phyloP scores from a whole-genome alignment of 176 grass and related monocot genomes.

The Phragmites australis region DNA sequence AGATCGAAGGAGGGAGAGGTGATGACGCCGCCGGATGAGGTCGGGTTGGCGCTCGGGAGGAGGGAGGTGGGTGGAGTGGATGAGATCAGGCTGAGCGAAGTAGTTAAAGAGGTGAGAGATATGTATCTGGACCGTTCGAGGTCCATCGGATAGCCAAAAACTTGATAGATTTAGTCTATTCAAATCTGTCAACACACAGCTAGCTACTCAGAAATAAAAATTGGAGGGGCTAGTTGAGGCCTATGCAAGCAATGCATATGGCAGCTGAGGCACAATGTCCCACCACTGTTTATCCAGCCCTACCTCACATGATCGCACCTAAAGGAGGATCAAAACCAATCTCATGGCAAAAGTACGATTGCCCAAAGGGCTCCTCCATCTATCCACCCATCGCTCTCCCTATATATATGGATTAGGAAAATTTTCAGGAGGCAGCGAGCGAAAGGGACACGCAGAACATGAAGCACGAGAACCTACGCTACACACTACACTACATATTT shows the following conservation, averaged over 20 bases:
- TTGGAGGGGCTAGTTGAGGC: background rate
- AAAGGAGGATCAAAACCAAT: conserved; percentile 52
- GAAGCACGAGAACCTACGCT: conserved; percentile 15
- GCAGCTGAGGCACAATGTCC: conserved; percentile 45
- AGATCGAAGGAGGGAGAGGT: too few species aligned
- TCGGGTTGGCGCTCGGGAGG: too few species aligned
- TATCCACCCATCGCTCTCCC: conserved; percentile 38
- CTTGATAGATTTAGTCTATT: too few species aligned
- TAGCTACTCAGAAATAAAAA: too few species aligned
- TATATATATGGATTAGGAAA: conserved; percentile 66
- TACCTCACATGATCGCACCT: conserved; percentile 64
- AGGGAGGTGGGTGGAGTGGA: too few species aligned
- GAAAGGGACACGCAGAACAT: conserved; percentile 50
- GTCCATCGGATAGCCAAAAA: too few species aligned
- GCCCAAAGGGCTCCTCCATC: conserved; percentile 23
- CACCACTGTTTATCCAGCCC: conserved; percentile 26
- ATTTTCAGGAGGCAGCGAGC: conserved; percentile 17
- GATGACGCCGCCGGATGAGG: too few species aligned
- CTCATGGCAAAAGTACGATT: conserved; percentile 39
- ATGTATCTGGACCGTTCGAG: too few species aligned
- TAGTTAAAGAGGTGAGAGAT: too few species aligned
- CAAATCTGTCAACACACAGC: too few species aligned
- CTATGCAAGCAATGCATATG: background rate
- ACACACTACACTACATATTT: conserved; percentile 1
- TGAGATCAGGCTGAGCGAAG: too few species aligned